Conservation (phyloP, 257 asterid genomes). For the Primulina huaijiensis region DNA sequence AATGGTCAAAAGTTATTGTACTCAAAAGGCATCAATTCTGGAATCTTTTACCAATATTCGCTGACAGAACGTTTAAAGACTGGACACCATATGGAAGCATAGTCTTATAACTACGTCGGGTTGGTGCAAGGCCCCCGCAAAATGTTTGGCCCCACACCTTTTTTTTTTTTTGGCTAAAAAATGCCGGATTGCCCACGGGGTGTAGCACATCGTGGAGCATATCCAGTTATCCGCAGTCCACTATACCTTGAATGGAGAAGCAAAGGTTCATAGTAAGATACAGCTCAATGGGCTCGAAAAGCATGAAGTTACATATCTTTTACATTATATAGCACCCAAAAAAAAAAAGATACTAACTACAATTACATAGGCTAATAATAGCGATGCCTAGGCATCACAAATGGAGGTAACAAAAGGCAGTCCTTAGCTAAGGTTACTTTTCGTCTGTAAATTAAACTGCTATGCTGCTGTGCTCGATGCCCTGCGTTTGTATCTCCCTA, state of each 20-base stretch:
- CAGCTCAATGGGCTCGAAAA: not conserved
- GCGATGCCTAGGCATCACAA: slow-evolving; percentile 1
- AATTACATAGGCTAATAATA: slow-evolving; percentile 11
- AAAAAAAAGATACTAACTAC: slow-evolving; percentile 13
- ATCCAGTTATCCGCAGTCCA: not conserved
- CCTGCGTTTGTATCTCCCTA: slow-evolving; percentile 28
- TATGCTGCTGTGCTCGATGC: slow-evolving; percentile 17
- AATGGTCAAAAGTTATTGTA: not conserved
- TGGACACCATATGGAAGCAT: not conserved
- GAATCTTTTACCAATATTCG: not conserved
- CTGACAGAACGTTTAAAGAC: not conserved
- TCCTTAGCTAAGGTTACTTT: slow-evolving; percentile 17
- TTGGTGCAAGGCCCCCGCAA: not conserved
- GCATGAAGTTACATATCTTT: slow-evolving; percentile 18
- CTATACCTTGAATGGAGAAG: not conserved
- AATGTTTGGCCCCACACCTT: not conserved
- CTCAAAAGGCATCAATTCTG: not conserved
- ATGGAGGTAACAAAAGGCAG: not conserved
- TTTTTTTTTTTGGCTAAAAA: too few species aligned
- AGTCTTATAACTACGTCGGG: not conserved
- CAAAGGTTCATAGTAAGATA: too few species aligned
- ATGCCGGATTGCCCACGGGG: too few species aligned
- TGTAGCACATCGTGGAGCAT: too few species aligned
- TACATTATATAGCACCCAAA: slow-evolving; percentile 21
- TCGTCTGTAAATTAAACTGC: slow-evolving; percentile 10